Evolutionary conservation across 2,329 filamentous ascomycete genomes (phyloP).

Genomic region (Venturia oleaginea): DNA sequence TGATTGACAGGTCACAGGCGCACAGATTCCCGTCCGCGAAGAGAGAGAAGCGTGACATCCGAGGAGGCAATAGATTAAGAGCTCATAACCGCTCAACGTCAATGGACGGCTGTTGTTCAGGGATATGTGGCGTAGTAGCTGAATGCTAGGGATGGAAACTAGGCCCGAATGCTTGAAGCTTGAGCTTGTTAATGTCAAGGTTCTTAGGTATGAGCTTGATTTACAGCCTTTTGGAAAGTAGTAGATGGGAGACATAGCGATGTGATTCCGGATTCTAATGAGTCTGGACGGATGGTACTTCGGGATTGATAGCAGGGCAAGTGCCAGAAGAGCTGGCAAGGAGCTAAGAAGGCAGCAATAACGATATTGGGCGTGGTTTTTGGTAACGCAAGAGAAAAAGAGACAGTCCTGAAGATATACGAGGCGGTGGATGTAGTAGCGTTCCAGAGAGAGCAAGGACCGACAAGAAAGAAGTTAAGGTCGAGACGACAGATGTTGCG

Average conservation of each 20-base stretch:
- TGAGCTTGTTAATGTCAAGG: neutral
- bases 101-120: neutral
- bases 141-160: neutral
- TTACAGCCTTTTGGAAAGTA: neutral
- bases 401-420: too few relatives aligned
- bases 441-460: too few relatives aligned
- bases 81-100: neutral
- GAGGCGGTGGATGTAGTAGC: too few relatives aligned
- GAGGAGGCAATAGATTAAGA: neutral
- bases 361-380: too few relatives aligned
- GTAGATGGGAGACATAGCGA: neutral
- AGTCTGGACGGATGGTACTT: too few relatives aligned
- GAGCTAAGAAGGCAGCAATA: too few relatives aligned
- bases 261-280: too few relatives aligned
- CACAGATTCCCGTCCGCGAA: neutral
- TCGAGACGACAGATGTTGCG: too few relatives aligned
- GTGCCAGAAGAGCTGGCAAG: too few relatives aligned
- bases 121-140: neutral
- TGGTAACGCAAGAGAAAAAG: too few relatives aligned
- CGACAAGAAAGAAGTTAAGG: too few relatives aligned
- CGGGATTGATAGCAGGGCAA: too few relatives aligned
- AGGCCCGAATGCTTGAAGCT: neutral
- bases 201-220: neutral
- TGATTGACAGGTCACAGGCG: neutral
- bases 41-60: neutral